Percentiles rank a stretch among this genome's conserved stretches.
These are phyloP conservation scores for Leccinellum albellum DNA, from an alignment of 768 basidiomycete genomes.

Conservation along the genomic window DNA sequence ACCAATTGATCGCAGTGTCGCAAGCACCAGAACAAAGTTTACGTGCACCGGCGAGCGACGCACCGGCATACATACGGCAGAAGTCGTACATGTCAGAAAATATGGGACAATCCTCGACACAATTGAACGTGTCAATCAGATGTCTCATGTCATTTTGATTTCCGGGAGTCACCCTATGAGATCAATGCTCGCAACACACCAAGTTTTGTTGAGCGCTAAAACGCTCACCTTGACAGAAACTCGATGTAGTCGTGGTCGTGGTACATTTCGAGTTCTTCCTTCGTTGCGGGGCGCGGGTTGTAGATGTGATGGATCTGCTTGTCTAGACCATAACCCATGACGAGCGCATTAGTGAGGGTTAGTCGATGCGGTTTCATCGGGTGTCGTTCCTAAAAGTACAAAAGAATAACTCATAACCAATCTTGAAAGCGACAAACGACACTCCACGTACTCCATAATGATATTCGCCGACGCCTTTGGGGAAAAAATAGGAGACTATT, in stretches of 20 bases:
- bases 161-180: slow-evolving; percentile 75
- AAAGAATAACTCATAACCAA: slow-evolving; percentile 1
- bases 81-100: slow-evolving; percentile 95
- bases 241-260: slow-evolving; percentile 96
- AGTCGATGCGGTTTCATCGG: slow-evolving; percentile 98
- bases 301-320: slow-evolving; percentile 92
- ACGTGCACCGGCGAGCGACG: slow-evolving; percentile 84
- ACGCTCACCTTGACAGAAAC: slow-evolving; percentile 78
- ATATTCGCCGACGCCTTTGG: slow-evolving; percentile 88
- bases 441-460: slow-evolving; percentile 82
- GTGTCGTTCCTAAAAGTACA: slow-evolving; percentile 73
- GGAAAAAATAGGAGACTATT: slow-evolving; percentile 94
- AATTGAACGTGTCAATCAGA: slow-evolving; percentile 85
- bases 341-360: slow-evolving; percentile 93
- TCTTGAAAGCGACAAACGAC: neutral
- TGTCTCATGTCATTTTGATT: slow-evolving; percentile 65
- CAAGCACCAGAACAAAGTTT: slow-evolving; percentile 81
- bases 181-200: neutral
- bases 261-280: slow-evolving; percentile 84
- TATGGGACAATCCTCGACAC: slow-evolving; percentile 95
- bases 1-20: slow-evolving; percentile 99
- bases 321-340: slow-evolving; percentile 94
- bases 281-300: slow-evolving; percentile 83
- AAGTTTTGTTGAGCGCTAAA: neutral
- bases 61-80: slow-evolving; percentile 91